phyloP scores from a whole-genome alignment of 495 filamentous ascomycete genomes.

The Aspergillus conjunctus region DNA sequence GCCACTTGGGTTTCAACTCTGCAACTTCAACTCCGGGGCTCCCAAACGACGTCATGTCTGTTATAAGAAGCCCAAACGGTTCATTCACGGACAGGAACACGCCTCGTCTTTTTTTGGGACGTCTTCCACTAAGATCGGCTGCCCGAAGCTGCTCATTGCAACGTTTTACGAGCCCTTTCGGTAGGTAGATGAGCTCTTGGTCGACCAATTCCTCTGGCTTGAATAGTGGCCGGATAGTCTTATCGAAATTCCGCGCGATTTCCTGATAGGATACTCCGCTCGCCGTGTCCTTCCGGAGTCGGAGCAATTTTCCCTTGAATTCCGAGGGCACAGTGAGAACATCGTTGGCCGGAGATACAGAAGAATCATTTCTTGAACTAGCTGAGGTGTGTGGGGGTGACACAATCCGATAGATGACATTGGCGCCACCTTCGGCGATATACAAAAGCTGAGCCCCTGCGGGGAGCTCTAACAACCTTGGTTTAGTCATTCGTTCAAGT shows the following conservation, averaged over 20 bases:
- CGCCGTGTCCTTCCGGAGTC: conserved; percentile 65
- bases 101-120: conserved; percentile 53
- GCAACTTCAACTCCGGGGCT: conserved; percentile 53
- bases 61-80: conserved; percentile 69
- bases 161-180: conserved; percentile 43
- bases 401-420: conserved; percentile 65
- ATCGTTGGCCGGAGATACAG: conserved; percentile 14
- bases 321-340: conserved; percentile 25
- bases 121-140: conserved; percentile 33
- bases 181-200: conserved; percentile 58
- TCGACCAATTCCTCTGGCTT: conserved; percentile 58
- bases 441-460: conserved; percentile 49
- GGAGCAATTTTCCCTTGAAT: conserved; percentile 57
- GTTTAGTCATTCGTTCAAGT: conserved; percentile 42
- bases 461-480: conserved; percentile 43
- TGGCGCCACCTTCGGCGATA: conserved; percentile 70
- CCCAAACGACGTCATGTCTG: conserved; percentile 69
- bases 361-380: conserved; percentile 17
- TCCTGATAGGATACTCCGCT: conserved; percentile 56
- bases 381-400: conserved; percentile 28
- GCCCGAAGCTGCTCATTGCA: conserved; percentile 54
- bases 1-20: conserved; percentile 97
- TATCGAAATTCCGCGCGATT: conserved; percentile 59
- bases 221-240: conserved; percentile 60
- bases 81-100: conserved; percentile 62